Conservation (phyloP, 2,329 filamentous ascomycete species). For the Exophiala sideris region DNA sequence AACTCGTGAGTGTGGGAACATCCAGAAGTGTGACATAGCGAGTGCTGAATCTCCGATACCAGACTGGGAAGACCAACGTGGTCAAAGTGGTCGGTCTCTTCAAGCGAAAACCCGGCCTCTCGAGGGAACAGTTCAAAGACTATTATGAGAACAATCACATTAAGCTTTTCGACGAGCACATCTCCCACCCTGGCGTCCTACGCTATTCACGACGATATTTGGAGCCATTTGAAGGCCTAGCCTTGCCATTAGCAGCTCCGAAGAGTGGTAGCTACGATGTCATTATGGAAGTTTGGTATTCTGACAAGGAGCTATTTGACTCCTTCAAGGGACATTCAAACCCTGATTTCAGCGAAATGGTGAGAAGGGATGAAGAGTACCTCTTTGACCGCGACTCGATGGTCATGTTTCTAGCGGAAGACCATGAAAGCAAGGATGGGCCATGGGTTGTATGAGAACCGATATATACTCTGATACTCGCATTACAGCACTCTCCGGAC, state of each 20-base stretch:
- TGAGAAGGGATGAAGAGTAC: constrained; percentile 9
- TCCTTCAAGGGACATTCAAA: constrained; percentile 7
- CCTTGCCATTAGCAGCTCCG: constrained; percentile 1
- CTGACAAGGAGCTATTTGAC: constrained; percentile 9
- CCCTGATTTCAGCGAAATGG: constrained; percentile 3
- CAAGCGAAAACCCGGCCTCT: constrained; percentile 26
- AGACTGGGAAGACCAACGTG: not conserved
- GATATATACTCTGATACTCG: not conserved
- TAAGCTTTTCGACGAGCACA: constrained; percentile 22
- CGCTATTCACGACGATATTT: constrained; percentile 8
- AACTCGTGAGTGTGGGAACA: not conserved
- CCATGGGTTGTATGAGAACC: not conserved
- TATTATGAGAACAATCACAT: constrained; percentile 29
- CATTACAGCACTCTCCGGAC: too few species aligned
- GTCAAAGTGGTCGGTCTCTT: constrained; percentile 10
- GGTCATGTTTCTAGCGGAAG: constrained; percentile 7
- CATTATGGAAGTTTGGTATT: constrained; percentile 14
- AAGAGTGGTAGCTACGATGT: constrained; percentile 5
- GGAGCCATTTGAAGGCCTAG: constrained; percentile 2
- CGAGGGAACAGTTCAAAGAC: constrained; percentile 25
- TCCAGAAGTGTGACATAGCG: too few species aligned
- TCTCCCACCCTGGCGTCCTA: constrained; percentile 19
- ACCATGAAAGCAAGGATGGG: constrained; percentile 9
- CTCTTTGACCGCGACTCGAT: constrained; percentile 9
- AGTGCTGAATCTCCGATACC: not conserved